phyloP scores from a whole-genome alignment of 805 yeast species.

The Wickerhamiella hasegawae region DNA sequence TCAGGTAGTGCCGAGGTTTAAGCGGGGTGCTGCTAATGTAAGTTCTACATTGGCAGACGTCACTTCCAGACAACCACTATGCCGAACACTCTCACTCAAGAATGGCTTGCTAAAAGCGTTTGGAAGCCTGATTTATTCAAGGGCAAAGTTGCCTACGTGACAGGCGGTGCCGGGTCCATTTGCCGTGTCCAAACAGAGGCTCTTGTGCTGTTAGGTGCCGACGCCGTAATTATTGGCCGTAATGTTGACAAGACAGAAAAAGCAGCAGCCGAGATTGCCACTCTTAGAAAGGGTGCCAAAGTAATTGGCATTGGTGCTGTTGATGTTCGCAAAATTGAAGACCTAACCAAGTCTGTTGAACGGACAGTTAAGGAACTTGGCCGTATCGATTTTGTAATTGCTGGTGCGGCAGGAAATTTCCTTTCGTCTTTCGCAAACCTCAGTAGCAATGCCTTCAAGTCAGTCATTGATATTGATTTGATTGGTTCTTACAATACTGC shows the following conservation, averaged over 20 bases:
- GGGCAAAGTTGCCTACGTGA: constrained; percentile 76
- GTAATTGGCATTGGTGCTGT: constrained; percentile 58
- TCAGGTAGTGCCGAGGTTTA: too few species aligned
- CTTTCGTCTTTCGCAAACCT: constrained; percentile 62
- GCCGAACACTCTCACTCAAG: too few species aligned
- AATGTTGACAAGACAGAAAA: constrained; percentile 44
- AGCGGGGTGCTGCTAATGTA: too few species aligned
- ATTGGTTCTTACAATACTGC: constrained; percentile 81
- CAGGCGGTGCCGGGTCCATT: constrained; percentile 96
- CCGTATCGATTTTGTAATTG: constrained; percentile 69
- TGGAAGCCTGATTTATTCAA: constrained; percentile 48
- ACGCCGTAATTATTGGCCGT: constrained; percentile 77
- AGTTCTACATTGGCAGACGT: too few species aligned
- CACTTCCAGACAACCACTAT: too few species aligned
- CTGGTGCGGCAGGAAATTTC: constrained; percentile 96
- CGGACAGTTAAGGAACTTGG: constrained; percentile 55
- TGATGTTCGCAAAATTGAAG: constrained; percentile 60
- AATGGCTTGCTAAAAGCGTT: too few species aligned
- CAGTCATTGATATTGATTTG: constrained; percentile 75
- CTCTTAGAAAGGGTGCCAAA: constrained; percentile 39
- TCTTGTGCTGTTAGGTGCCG: constrained; percentile 64
- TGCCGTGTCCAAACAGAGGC: constrained; percentile 85
- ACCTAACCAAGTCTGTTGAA: constrained; percentile 48
- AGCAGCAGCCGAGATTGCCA: constrained; percentile 53
- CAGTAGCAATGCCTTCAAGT: constrained; percentile 73